phyloP scores from a whole-genome alignment of 169 alveolate species.

The Eimeria acervulina region DNA sequence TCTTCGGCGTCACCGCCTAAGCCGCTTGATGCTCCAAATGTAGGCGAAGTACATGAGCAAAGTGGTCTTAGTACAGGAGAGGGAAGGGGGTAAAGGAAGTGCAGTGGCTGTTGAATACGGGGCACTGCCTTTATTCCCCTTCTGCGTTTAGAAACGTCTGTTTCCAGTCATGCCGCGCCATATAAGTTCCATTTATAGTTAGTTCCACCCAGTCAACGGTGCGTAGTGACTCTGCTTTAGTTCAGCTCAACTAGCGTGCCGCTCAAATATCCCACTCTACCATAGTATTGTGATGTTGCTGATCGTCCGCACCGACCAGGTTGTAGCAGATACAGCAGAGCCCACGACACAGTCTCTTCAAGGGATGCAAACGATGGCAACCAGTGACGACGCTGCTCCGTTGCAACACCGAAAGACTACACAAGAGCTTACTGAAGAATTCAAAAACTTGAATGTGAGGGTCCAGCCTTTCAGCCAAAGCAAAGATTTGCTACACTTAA shows the following conservation, averaged over 20 bases:
- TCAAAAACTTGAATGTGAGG: constrained; percentile 68
- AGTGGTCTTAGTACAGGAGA: background rate
- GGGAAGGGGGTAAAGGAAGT: too few relatives aligned
- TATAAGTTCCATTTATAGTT: background rate
- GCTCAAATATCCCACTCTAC: background rate
- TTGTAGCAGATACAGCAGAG: background rate
- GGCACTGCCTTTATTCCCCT: background rate
- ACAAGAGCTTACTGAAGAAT: constrained; percentile 62
- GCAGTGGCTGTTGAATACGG: background rate
- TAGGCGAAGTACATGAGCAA: background rate
- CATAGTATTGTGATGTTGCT: background rate
- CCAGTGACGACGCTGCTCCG: constrained; percentile 23
- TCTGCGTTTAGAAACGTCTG: background rate
- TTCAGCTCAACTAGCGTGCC: background rate
- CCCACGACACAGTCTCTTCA: background rate
- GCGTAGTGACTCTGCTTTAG: background rate
- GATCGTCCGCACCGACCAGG: background rate
- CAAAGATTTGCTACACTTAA: background rate
- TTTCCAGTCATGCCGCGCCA: background rate
- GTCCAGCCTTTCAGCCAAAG: background rate
- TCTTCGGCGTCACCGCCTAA: background rate
- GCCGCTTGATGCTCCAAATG: background rate
- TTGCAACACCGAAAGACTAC: constrained; percentile 54
- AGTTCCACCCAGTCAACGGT: background rate
- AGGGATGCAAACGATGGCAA: background rate